A percentile compares a stretch with the other conserved stretches of the same genome.
Conservation (phyloP, 768 basidiomycete species). For the Jaapia argillacea region DNA sequence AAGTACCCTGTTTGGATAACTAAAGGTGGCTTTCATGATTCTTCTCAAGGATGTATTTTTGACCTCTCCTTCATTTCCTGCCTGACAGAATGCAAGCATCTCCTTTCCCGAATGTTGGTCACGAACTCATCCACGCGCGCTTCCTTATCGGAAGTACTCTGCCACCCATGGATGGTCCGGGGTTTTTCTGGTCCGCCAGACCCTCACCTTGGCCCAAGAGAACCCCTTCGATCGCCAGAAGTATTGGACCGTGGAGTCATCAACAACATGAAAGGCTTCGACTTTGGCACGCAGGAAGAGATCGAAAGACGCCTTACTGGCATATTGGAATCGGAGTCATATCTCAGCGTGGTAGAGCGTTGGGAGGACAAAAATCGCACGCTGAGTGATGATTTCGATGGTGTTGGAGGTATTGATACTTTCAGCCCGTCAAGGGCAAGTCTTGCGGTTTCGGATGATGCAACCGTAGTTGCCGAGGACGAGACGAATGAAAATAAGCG, state of each 20-base stretch:
- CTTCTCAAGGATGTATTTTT: slow-evolving; percentile 4
- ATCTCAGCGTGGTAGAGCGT: slow-evolving; percentile 57
- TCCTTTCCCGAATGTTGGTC: slow-evolving; percentile 92
- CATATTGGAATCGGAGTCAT: slow-evolving; percentile 71
- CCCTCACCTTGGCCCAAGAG: slow-evolving; percentile 78
- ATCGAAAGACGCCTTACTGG: slow-evolving; percentile 65
- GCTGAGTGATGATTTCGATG: slow-evolving; percentile 20
- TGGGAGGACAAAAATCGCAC: slow-evolving; percentile 67
- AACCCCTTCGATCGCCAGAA: slow-evolving; percentile 70
- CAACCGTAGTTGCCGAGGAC: slow-evolving; percentile 24
- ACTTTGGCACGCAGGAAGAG: slow-evolving; percentile 85
- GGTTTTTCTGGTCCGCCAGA: slow-evolving; percentile 76
- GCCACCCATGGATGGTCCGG: slow-evolving; percentile 89
- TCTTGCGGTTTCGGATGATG: slow-evolving; percentile 52
- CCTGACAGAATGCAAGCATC: slow-evolving; percentile 81
- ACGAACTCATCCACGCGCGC: slow-evolving; percentile 82
- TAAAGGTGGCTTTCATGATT: slow-evolving; percentile 46
- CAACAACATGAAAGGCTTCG: slow-evolving; percentile 90
- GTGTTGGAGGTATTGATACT: slow-evolving; percentile 40
- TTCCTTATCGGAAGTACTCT: slow-evolving; percentile 72
- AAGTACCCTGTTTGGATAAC: slow-evolving; percentile 98
- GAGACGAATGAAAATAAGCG: slow-evolving; percentile 28
- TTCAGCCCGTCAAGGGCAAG: slow-evolving; percentile 59
- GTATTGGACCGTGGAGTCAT: slow-evolving; percentile 86
- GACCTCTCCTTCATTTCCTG: slow-evolving; percentile 6